Conservation (phyloP, 2,329 filamentous ascomycete genomes). For the Apiospora phragmitis region DNA sequence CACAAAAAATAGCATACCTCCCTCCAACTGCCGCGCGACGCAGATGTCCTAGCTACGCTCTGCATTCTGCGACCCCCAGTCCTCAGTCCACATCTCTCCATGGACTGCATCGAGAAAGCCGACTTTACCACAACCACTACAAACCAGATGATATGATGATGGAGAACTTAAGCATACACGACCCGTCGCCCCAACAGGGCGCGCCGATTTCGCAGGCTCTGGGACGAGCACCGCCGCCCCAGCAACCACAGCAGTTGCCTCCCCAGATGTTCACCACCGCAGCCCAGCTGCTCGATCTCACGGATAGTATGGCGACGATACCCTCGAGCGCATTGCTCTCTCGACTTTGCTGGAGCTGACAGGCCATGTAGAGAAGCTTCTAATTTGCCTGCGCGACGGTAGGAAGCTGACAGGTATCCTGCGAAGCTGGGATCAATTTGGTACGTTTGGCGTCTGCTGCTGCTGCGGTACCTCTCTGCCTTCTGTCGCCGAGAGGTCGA, state of each 20-base stretch:
- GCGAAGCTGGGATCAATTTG: slow-evolving; percentile 97
- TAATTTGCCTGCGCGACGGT: slow-evolving; percentile 88
- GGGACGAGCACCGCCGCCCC: slow-evolving; percentile 34
- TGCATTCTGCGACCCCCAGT: background rate
- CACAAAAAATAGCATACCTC: background rate
- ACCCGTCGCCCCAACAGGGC: slow-evolving; percentile 43
- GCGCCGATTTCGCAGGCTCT: slow-evolving; percentile 31
- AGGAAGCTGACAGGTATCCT: slow-evolving; percentile 91
- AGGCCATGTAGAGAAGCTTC: slow-evolving; percentile 76
- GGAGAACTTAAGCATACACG: slow-evolving; percentile 55
- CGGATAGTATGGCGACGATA: slow-evolving; percentile 74
- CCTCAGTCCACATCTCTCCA: slow-evolving; percentile 13
- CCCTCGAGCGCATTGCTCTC: slow-evolving; percentile 9
- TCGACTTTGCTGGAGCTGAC: slow-evolving; percentile 3
- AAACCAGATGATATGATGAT: slow-evolving; percentile 40
- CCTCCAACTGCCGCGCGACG: background rate
- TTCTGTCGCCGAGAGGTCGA: background rate
- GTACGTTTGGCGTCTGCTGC: slow-evolving; percentile 51
- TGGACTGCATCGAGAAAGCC: slow-evolving; percentile 16
- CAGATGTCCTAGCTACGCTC: slow-evolving; percentile 1
- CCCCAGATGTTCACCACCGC: slow-evolving; percentile 99
- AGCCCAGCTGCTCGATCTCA: slow-evolving; percentile 91
- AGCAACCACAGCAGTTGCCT: slow-evolving; percentile 65
- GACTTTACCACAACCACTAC: slow-evolving; percentile 9
- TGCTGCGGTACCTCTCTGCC: background rate